Base-by-base conservation (phyloP, 352 stramenopile species). In the Phytopythium vexans region DNA sequence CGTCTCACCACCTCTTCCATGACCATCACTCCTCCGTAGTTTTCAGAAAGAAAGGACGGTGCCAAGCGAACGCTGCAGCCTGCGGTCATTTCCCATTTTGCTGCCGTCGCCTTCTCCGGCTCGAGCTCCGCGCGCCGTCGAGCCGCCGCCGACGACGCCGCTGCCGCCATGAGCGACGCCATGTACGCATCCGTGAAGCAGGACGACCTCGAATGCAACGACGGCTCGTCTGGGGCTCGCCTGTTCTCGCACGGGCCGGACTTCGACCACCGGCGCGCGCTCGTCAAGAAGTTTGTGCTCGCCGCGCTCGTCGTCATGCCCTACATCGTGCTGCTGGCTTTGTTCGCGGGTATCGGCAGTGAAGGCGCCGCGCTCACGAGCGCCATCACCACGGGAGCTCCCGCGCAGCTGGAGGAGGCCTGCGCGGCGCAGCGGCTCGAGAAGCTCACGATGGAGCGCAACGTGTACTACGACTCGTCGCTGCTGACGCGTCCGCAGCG, bases 381-480 rank as follows among this genome's bases (percentile, higher is more conserved):
- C 43, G n/a, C 42, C 12, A 31, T 42, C 0, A 44, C 58, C 6
- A 52, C 58, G 0, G 40, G 57, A 2, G 43, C 65, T 48, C 58
- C 60, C 39, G 69, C 70, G 8, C 43, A 81, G 53, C 70, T 77
- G 10, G 58, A 72, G 11, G 44, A 70, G 36, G 60, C 75, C 15
- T 92, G 82, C 57, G 80, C 75, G 0, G 61, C 60, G 14, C 74
- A 88, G 61, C 79, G 79, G 16, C 52, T 83, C 9, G 64, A 82
- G 41, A 89, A 90, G 64, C 74, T 92, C 40, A 60, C 71, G 45
- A 88, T 78, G 58, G 67, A 82, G 54, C 77, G 82, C 60, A 89
- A 92, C 52, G 78, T 93, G 6, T 93, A 89, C 69, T 90, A 89
- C 62, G 80, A 91, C 58, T 85, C 82, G 46, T 92, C 81, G 54